phyloP scores from a whole-genome alignment of 2,329 filamentous ascomycete genomes.

The Clonostachys rosea region DNA sequence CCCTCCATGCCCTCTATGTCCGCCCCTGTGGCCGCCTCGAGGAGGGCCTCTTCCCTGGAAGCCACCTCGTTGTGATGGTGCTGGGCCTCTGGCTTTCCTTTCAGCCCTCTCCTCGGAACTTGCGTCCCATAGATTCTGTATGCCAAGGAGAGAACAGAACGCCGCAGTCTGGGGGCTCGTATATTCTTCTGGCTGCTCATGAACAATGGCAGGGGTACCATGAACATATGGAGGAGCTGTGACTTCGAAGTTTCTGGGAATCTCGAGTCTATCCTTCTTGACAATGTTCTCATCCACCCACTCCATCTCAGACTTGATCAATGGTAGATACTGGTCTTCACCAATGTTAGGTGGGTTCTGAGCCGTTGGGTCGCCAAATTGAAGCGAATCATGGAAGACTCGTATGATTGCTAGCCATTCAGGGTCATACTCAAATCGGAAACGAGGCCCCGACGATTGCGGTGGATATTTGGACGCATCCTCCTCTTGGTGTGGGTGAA shows the following conservation, averaged over 20 bases:
- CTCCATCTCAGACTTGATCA: slow-evolving; percentile 64
- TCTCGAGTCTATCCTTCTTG: slow-evolving; percentile 49
- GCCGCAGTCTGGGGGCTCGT: slow-evolving; percentile 80
- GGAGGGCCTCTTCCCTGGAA: slow-evolving; percentile 23
- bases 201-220: slow-evolving; percentile 48
- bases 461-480: slow-evolving; percentile 10
- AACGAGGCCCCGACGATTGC: slow-evolving; percentile 28
- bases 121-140: slow-evolving; percentile 72
- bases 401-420: slow-evolving; percentile 96
- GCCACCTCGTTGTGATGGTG: slow-evolving; percentile 24
- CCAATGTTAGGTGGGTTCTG: slow-evolving; percentile 56
- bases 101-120: slow-evolving; percentile 64
- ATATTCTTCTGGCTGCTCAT: slow-evolving; percentile 71
- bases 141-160: slow-evolving; percentile 75
- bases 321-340: slow-evolving; percentile 60
- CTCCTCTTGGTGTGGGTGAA: slow-evolving; percentile 41
- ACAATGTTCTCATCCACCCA: slow-evolving; percentile 83
- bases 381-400: slow-evolving; percentile 64
- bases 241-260: slow-evolving; percentile 73
- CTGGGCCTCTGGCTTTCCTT: slow-evolving; percentile 54
- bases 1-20: slow-evolving; percentile 27
- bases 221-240: slow-evolving; percentile 71
- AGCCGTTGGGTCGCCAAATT: slow-evolving; percentile 55
- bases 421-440: slow-evolving; percentile 73
- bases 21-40: slow-evolving; percentile 26